Evolutionary conservation across 345 rosid genomes (phyloP).

Genomic region (Dipteronia sinensis): DNA sequence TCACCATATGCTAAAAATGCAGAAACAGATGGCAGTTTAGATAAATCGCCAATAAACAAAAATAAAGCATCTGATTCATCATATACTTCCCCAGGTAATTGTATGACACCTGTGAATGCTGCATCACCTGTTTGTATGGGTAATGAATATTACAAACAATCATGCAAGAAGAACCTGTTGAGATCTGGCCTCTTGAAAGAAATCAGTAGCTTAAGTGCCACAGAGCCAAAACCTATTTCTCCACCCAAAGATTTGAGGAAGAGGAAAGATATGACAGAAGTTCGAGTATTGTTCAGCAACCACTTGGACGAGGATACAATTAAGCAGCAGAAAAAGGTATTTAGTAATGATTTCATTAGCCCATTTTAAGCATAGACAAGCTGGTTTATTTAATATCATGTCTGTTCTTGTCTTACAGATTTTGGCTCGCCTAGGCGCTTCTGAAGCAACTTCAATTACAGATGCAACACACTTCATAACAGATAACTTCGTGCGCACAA

Average conservation of each 20-base stretch:
- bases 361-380: not conserved
- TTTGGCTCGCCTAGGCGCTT: conserved; percentile 61
- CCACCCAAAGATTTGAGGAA: conserved; percentile 57
- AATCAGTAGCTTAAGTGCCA: conserved; percentile 45
- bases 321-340: conserved; percentile 85
- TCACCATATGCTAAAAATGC: conserved; percentile 20
- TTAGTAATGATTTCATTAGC: conserved; percentile 10
- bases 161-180: conserved; percentile 59
- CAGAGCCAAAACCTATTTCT: conserved; percentile 39
- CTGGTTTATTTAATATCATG: conserved; percentile 25
- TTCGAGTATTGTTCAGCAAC: conserved; percentile 78
- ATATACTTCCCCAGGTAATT: conserved; percentile 38
- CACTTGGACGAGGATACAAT: conserved; percentile 78
- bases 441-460: conserved; percentile 57
- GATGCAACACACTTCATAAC: conserved; percentile 84
- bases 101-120: conserved; percentile 42
- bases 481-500: conserved; percentile 75
- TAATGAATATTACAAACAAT: conserved; percentile 58
- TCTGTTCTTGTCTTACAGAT: conserved; percentile 47
- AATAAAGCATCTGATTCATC: conserved; percentile 28
- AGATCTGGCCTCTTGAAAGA: conserved; percentile 49
- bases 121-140: conserved; percentile 88
- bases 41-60: conserved; percentile 30
- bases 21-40: conserved; percentile 26
- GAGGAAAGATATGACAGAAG: conserved; percentile 69